A percentile compares a stretch with the other conserved stretches of the same genome.
phyloP scores from a whole-genome alignment of 2,329 filamentous ascomycete species.

The Cladosporium sp. region DNA sequence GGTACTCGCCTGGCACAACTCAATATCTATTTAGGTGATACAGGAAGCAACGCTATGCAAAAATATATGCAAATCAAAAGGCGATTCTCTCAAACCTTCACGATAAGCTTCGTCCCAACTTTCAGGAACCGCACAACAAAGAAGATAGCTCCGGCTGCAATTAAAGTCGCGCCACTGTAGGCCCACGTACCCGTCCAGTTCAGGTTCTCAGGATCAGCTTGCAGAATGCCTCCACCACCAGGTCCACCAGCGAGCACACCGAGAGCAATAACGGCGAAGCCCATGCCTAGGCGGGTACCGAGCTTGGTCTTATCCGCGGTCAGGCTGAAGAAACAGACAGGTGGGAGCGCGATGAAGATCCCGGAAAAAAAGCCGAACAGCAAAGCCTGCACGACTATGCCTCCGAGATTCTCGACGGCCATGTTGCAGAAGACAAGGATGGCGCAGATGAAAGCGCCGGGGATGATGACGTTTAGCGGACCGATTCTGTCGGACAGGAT shows the following conservation, averaged over 20 bases:
- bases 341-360: slow-evolving; percentile 45
- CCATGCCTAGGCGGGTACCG: slow-evolving; percentile 46
- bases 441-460: slow-evolving; percentile 36
- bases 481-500: slow-evolving; percentile 42
- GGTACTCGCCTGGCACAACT: too few relatives aligned
- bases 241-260: slow-evolving; percentile 40
- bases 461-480: slow-evolving; percentile 39
- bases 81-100: slow-evolving; percentile 25
- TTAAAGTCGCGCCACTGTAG: slow-evolving; percentile 32
- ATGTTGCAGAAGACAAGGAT: slow-evolving; percentile 41
- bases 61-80: background rate
- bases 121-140: slow-evolving; percentile 29
- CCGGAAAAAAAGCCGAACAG: slow-evolving; percentile 48
- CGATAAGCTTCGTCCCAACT: slow-evolving; percentile 31
- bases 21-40: too few relatives aligned
- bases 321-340: slow-evolving; percentile 42
- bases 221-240: slow-evolving; percentile 38
- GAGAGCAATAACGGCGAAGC: slow-evolving; percentile 37
- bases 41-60: background rate
- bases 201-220: slow-evolving; percentile 22
- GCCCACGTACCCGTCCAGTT: slow-evolving; percentile 41
- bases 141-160: slow-evolving; percentile 31
- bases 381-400: slow-evolving; percentile 39
- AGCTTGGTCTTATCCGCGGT: slow-evolving; percentile 45
- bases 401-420: slow-evolving; percentile 36